phyloP scores from a whole-genome alignment of 305 asterid genomes.

The Fraxinus paxiana region DNA sequence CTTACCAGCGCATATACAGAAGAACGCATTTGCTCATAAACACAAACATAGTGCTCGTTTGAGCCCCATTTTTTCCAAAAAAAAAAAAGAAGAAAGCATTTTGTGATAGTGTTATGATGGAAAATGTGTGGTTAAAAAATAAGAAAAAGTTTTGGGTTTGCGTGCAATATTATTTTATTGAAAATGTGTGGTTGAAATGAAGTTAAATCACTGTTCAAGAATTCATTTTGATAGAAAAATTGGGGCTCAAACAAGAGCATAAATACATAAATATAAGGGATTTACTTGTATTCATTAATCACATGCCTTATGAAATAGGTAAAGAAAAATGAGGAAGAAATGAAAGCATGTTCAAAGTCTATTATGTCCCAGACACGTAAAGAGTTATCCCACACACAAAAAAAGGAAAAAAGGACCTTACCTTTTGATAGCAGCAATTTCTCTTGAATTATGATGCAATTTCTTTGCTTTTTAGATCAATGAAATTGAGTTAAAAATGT shows the following conservation, averaged over 20 bases:
- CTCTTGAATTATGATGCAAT: neutral
- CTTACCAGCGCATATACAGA: neutral
- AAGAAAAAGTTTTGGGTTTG: no score
- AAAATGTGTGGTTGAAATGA: no score
- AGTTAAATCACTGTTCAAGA: no score
- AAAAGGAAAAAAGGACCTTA: neutral
- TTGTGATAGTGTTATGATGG: no score
- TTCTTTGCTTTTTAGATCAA: neutral
- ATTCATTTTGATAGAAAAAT: no score
- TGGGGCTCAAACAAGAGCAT: neutral
- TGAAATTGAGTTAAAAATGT: neutral
- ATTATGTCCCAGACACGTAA: neutral
- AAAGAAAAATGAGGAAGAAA: neutral
- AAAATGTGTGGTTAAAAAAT: no score
- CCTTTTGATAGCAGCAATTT: neutral
- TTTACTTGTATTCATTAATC: neutral
- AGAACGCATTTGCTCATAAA: neutral
- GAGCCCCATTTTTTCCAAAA: no score
- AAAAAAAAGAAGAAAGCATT: no score
- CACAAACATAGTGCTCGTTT: neutral
- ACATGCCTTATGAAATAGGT: neutral
- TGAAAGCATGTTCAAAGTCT: neutral
- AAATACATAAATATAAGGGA: neutral
- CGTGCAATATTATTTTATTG: no score
- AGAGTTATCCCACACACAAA: neutral